These are phyloP conservation scores for Cryptococcus floricola DNA, from an alignment of 1,284 basidiomycete species.

Conservation along the genomic window DNA sequence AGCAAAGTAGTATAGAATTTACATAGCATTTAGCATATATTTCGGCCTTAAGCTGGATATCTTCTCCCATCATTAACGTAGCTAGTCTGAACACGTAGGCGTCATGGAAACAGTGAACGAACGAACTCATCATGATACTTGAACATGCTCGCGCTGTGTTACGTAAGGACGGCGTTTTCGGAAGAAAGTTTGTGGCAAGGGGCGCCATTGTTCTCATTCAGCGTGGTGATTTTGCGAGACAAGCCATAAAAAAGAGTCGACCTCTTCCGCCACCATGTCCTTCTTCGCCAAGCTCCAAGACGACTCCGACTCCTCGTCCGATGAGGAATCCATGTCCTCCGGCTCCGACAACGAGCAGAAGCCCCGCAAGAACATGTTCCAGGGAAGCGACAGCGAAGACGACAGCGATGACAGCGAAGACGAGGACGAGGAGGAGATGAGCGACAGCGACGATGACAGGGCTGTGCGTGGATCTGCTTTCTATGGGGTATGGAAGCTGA, in stretches of 20 bases:
- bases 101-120: too few relatives aligned
- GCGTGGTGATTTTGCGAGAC: too few relatives aligned
- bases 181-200: too few relatives aligned
- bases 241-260: too few relatives aligned
- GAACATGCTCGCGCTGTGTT: too few relatives aligned
- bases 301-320: conserved; percentile 37
- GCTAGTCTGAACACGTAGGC: too few relatives aligned
- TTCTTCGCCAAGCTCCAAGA: conserved; percentile 44
- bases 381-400: conserved; percentile 26
- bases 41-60: too few relatives aligned
- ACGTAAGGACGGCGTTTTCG: too few relatives aligned
- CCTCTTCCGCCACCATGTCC: conserved; percentile 25
- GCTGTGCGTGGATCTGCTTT: conserved; percentile 17
- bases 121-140: too few relatives aligned
- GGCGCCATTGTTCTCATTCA: too few relatives aligned
- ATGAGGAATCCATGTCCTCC: conserved; percentile 46
- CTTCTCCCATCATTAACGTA: too few relatives aligned
- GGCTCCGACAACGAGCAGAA: conserved; percentile 37
- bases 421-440: conserved; percentile 38
- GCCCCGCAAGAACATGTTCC: conserved; percentile 21
- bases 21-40: background rate
- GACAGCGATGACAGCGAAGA: conserved; percentile 36
- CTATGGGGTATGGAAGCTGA: background rate
- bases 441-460: conserved; percentile 33
- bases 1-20: background rate